Conservation (phyloP, 208 protist genomes). For the Phytomonas francai region DNA sequence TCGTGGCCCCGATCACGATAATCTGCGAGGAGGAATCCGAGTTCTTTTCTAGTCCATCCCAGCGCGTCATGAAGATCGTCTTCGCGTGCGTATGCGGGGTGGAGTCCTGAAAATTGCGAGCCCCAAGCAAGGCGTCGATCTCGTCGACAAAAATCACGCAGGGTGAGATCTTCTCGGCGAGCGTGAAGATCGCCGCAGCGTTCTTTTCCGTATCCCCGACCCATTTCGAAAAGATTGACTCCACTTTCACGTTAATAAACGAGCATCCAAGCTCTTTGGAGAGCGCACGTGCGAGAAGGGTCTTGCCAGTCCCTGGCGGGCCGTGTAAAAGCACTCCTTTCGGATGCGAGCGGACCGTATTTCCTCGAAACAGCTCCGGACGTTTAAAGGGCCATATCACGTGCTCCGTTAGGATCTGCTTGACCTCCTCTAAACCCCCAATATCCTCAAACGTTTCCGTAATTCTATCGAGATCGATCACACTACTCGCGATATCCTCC, state of each 20-base stretch:
- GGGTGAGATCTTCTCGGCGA: conserved; percentile 71
- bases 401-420: conserved; percentile 65
- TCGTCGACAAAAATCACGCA: conserved; percentile 92
- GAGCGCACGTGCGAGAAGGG: conserved; percentile 96
- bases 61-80: conserved; percentile 89
- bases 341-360: conserved; percentile 90
- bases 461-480: conserved; percentile 68
- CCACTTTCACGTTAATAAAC: conserved; percentile 98
- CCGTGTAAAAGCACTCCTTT: conserved; percentile 99
- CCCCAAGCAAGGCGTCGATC: conserved; percentile 86
- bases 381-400: conserved; percentile 83
- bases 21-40: conserved; percentile 24
- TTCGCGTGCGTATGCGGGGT: conserved; percentile 74
- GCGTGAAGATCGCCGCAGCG: conserved; percentile 83
- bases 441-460: conserved; percentile 51
- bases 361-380: conserved; percentile 61
- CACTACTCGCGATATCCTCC: conserved; percentile 43
- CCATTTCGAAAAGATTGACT: conserved; percentile 86
- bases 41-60: conserved; percentile 71
- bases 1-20: conserved; percentile 88
- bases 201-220: conserved; percentile 97
- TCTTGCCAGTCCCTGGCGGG: conserved; percentile 99
- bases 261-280: conserved; percentile 98
- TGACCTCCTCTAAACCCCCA: conserved; percentile 72
- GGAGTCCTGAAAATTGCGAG: conserved; percentile 54